A percentile compares a stretch with the other conserved stretches of the same genome.
Conservation (phyloP, 805 yeast species). For the Pichia phayaonensis region DNA sequence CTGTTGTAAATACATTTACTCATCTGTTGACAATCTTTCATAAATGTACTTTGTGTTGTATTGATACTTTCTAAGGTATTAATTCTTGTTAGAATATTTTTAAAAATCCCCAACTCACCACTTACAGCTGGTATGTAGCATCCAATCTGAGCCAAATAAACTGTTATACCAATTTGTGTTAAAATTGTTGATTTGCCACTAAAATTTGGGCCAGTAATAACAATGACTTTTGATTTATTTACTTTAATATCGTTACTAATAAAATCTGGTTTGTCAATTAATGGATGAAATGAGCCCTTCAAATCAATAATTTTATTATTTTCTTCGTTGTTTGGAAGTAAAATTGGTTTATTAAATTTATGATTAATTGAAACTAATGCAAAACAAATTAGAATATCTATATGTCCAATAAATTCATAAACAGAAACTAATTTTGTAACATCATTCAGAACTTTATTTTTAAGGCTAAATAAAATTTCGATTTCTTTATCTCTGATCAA, state of each 20-base stretch:
- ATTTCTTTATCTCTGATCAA: conserved; percentile 34
- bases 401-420: conserved; percentile 25
- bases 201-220: conserved; percentile 44
- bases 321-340: conserved; percentile 19
- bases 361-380: conserved; percentile 24
- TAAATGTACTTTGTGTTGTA: conserved; percentile 40
- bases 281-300: conserved; percentile 38
- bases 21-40: conserved; percentile 37
- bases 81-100: conserved; percentile 35
- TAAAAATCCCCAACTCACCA: conserved; percentile 41
- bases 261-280: conserved; percentile 20
- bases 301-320: conserved; percentile 17
- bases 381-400: conserved; percentile 33
- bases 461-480: conserved; percentile 31
- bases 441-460: conserved; percentile 17
- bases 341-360: conserved; percentile 28
- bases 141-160: conserved; percentile 46
- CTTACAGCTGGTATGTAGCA: conserved; percentile 43
- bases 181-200: conserved; percentile 49
- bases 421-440: conserved; percentile 11
- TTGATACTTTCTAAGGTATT: conserved; percentile 33
- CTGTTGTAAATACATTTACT: conserved; percentile 30
- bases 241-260: conserved; percentile 33
- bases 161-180: conserved; percentile 40
- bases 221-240: conserved; percentile 19